Conservation (phyloP, 2,329 filamentous ascomycete species). For the Fusarium praegraminearum region DNA sequence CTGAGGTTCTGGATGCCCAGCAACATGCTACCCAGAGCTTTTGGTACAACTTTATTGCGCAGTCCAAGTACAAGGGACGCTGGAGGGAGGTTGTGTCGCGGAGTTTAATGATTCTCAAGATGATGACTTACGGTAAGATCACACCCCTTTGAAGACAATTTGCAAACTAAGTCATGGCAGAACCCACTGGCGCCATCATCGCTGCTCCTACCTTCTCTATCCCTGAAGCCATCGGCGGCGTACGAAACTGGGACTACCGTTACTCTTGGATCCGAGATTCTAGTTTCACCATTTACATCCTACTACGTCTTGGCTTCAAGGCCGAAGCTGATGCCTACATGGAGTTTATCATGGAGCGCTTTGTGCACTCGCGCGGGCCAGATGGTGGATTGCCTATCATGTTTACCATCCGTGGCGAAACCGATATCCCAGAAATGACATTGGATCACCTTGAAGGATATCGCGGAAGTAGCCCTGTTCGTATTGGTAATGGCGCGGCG, state of each 20-base stretch:
- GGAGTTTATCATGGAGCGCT: constrained; percentile 79
- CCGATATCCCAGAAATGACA: constrained; percentile 78
- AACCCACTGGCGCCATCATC: constrained; percentile 82
- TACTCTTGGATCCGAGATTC: constrained; percentile 83
- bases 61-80: constrained; percentile 76
- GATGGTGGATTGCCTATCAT: constrained; percentile 79
- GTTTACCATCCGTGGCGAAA: constrained; percentile 82
- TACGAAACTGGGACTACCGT: constrained; percentile 77
- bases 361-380: constrained; percentile 69
- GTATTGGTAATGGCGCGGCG: constrained; percentile 81
- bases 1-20: constrained; percentile 67
- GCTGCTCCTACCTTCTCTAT: constrained; percentile 83
- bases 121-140: constrained; percentile 71
- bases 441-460: constrained; percentile 80
- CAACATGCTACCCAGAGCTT: constrained; percentile 78
- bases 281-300: constrained; percentile 82
- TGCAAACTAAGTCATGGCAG: constrained; percentile 49
- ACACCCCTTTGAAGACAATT: rapidly evolving
- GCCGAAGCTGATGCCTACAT: constrained; percentile 84
- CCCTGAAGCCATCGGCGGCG: constrained; percentile 78
- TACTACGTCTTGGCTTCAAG: constrained; percentile 80
- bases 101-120: constrained; percentile 79
- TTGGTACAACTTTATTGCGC: constrained; percentile 80
- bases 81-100: constrained; percentile 79
- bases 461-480: constrained; percentile 75